A percentile compares a stretch with the other conserved stretches of the same genome.
phyloP scores from a whole-genome alignment of 2,329 filamentous ascomycete genomes.

The Cytospora piceicola region DNA sequence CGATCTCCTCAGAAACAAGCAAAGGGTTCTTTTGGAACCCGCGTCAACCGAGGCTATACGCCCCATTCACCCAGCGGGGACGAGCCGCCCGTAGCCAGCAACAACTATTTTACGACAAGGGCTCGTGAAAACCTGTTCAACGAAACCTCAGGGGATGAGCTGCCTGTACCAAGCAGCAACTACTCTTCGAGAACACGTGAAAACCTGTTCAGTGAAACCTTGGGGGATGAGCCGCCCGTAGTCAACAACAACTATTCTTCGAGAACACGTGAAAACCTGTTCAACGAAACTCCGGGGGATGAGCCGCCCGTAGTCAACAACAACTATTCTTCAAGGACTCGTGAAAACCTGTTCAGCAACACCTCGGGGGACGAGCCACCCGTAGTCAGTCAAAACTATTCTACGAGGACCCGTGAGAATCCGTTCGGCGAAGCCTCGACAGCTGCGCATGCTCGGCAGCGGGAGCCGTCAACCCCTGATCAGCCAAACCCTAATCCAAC shows the following conservation, averaged over 20 bases:
- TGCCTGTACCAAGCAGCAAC: background rate
- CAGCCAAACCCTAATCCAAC: conserved; percentile 47
- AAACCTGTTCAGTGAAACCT: conserved; percentile 23
- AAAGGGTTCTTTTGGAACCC: conserved; percentile 57
- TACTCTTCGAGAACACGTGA: conserved; percentile 17
- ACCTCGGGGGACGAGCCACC: background rate
- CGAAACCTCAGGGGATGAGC: conserved; percentile 27
- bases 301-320: too few species aligned
- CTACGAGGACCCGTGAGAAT: conserved; percentile 15
- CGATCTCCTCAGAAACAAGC: conserved; percentile 58
- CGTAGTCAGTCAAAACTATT: background rate
- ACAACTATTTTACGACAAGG: conserved; percentile 20
- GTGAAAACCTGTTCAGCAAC: too few species aligned
- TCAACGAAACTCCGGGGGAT: conserved; percentile 22
- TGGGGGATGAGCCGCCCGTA: conserved; percentile 48
- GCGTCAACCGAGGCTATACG: conserved; percentile 51
- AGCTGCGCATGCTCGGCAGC: conserved; percentile 29
- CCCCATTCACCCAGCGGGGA: conserved; percentile 56
- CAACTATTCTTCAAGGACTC: too few species aligned
- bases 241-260: conserved; percentile 56
- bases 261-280: conserved; percentile 32
- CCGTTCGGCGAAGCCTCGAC: conserved; percentile 31
- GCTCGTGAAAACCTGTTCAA: background rate
- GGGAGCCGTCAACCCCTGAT: conserved; percentile 44
- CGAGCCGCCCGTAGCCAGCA: conserved; percentile 33